Evolutionary conservation across 495 filamentous ascomycete species (phyloP).

Genomic region (Penicillium pancosmium): DNA sequence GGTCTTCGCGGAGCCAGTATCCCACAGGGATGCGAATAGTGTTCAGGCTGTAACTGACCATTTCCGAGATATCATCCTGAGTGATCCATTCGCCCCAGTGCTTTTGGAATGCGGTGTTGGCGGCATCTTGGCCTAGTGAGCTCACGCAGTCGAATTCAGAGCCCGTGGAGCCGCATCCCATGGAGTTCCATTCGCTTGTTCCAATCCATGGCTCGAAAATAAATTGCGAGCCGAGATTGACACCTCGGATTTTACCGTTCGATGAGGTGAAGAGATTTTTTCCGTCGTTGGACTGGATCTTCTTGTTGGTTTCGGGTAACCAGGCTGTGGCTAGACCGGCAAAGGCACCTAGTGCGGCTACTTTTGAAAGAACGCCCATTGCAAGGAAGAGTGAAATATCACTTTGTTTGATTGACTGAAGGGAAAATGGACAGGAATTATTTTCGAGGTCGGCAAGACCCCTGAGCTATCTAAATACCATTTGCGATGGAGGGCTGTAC

Average conservation of each 20-base stretch:
- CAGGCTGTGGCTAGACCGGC: constrained; percentile 24
- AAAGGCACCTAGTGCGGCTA: constrained; percentile 14
- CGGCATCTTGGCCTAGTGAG: constrained; percentile 53
- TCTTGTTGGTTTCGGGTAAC: constrained; percentile 36
- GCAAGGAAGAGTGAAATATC: not conserved
- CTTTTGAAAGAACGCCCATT: constrained; percentile 9
- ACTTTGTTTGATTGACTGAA: too few species aligned
- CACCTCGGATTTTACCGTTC: constrained; percentile 51
- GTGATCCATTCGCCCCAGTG: constrained; percentile 66
- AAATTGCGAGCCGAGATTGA: constrained; percentile 63
- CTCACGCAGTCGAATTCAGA: constrained; percentile 63
- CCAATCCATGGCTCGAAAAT: constrained; percentile 65
- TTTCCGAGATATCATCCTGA: constrained; percentile 55
- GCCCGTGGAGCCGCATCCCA: constrained; percentile 59
- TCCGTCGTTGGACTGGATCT: constrained; percentile 28
- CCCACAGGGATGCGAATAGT: constrained; percentile 66
- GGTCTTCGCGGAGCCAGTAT: constrained; percentile 63
- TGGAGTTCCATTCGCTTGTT: constrained; percentile 46
- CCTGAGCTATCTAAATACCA: constrained; percentile 1
- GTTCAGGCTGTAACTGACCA: constrained; percentile 58
- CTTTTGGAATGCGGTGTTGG: constrained; percentile 54
- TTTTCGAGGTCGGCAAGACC: too few species aligned
- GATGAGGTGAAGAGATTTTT: constrained; percentile 31
- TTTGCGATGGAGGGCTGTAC: not conserved
- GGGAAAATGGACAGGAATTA: too few species aligned